Conservation (phyloP, 208 protist species). For the Phytomonas sp. region DNA sequence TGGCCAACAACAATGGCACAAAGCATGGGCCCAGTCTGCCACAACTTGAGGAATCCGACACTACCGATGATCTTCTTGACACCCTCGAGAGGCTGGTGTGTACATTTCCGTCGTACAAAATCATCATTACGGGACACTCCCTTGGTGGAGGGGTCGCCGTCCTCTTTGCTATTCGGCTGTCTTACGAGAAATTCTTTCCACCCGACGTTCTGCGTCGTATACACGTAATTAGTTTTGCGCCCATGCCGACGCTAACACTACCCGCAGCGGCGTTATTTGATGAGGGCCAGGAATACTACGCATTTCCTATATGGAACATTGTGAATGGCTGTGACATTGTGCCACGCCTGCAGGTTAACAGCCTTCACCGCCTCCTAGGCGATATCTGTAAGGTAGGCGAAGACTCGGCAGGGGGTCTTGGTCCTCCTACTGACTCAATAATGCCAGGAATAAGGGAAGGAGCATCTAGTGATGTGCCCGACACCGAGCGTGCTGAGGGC, state of each 20-base stretch:
- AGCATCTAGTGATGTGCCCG: background rate
- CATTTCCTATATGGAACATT: slow-evolving; percentile 37
- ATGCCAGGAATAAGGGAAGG: slow-evolving; percentile 4
- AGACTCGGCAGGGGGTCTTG: background rate
- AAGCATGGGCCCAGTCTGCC: background rate
- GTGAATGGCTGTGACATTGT: slow-evolving; percentile 51
- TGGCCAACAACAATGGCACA: background rate
- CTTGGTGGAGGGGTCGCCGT: slow-evolving; percentile 54
- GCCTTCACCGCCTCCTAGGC: slow-evolving; percentile 32
- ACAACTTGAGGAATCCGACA: slow-evolving; percentile 3
- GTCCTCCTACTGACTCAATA: background rate
- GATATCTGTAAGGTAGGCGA: slow-evolving; percentile 4
- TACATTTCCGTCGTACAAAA: slow-evolving; percentile 34
- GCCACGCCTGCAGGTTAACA: slow-evolving; percentile 58
- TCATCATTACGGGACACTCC: slow-evolving; percentile 65
- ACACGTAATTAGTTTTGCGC: slow-evolving; percentile 44
- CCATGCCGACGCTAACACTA: slow-evolving; percentile 53
- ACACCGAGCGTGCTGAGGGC: slow-evolving; percentile 7
- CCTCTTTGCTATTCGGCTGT: slow-evolving; percentile 48
- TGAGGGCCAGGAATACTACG: slow-evolving; percentile 2
- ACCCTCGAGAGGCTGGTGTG: slow-evolving; percentile 24
- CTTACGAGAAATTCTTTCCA: slow-evolving; percentile 17
- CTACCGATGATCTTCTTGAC: slow-evolving; percentile 25
- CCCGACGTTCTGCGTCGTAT: slow-evolving; percentile 26
- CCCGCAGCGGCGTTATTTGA: slow-evolving; percentile 33